Evolutionary conservation across 2,329 filamentous ascomycete genomes (phyloP), one percentile per base, ranked within the genome.

Genomic region (Thermothelomyces thermophilus): DNA sequence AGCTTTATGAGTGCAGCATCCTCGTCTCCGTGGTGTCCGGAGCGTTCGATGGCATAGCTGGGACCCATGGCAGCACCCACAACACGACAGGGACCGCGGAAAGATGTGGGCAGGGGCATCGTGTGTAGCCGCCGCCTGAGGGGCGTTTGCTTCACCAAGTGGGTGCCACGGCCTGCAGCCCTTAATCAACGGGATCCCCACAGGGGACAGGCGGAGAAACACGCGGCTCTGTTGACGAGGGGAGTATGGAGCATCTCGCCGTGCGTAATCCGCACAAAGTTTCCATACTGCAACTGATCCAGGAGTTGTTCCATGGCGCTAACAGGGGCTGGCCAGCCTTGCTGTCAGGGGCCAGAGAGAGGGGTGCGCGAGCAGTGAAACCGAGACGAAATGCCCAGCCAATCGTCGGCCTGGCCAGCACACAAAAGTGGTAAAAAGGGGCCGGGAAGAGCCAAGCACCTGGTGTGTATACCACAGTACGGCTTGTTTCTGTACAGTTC

Each of bases 321-420:
- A 5, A 5, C 24, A 26, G 24, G 48, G 48, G 36, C 13, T 14
- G 26, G 36, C 55, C 16, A 41, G 50, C 48, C 50, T 48, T 50
- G n/a, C n/a, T n/a, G 50, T 42, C 20, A 39, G 49, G 39, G 52
- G 56, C 49, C 9, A 26, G n/a, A 26, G 24, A 26, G 43, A 20
- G 40, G 52, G 24, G 52, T 43, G 55, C 58, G 55, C 55, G 55
- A 58, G 57, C 55, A 16, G 35, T 19, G 22, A 45, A 55, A 37
- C 56, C 58, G 59, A 61, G 56, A 61, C 59, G 50, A 16, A n/a
- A 14, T 20, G 41, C 14, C 31, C 40, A 46, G 42, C 58, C 58
- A 60, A 60, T 60, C 41, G 48, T 33, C 9, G 45, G 19, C n/a
- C 17, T 22, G 37, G 39, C 28, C 31, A 8, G 43, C 19, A 36